Percentiles rank a stretch among this genome's conserved stretches.
Evolutionary conservation across 106 monocot genomes (phyloP).

Genomic region (Ottelia alismoides): DNA sequence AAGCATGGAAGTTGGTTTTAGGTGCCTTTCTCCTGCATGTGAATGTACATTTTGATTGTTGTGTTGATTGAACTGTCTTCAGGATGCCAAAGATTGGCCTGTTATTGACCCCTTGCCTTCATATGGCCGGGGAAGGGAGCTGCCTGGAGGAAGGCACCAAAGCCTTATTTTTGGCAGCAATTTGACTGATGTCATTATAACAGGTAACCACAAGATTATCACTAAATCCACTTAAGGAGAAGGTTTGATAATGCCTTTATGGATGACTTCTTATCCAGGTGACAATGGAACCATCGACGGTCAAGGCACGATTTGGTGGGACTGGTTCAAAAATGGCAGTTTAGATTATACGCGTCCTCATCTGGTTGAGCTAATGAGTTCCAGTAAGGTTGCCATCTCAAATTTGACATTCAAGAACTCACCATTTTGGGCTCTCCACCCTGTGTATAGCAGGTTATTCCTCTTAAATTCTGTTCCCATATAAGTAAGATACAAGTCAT

Average conservation of each 20-base stretch:
- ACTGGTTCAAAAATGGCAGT: conserved; percentile 35
- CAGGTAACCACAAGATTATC: conserved; percentile 20
- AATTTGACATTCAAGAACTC: conserved; percentile 83
- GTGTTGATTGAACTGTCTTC: conserved; percentile 1
- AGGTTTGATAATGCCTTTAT: neutral
- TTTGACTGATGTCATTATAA: conserved; percentile 79
- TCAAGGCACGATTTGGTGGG: conserved; percentile 86
- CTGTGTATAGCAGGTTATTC: conserved; percentile 92
- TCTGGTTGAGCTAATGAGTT: conserved; percentile 78
- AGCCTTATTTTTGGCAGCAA: conserved; percentile 71
- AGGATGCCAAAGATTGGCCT: conserved; percentile 79
- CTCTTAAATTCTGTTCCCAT: no score
- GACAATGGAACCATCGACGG: conserved; percentile 88
- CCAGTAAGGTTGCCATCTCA: conserved; percentile 67
- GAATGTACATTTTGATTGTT: no score
- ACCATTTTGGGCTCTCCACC: conserved; percentile 89
- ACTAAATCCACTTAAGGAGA: neutral
- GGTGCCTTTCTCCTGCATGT: neutral
- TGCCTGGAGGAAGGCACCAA: conserved; percentile 79
- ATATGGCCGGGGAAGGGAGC: conserved; percentile 83
- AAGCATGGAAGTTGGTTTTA: neutral
- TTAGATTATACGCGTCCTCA: conserved; percentile 71
- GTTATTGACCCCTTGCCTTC: conserved; percentile 85
- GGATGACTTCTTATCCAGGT: conserved; percentile 23
- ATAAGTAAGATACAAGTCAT: neutral